phyloP scores from a whole-genome alignment of 1,284 basidiomycete genomes.

The Trametes hirsuta region DNA sequence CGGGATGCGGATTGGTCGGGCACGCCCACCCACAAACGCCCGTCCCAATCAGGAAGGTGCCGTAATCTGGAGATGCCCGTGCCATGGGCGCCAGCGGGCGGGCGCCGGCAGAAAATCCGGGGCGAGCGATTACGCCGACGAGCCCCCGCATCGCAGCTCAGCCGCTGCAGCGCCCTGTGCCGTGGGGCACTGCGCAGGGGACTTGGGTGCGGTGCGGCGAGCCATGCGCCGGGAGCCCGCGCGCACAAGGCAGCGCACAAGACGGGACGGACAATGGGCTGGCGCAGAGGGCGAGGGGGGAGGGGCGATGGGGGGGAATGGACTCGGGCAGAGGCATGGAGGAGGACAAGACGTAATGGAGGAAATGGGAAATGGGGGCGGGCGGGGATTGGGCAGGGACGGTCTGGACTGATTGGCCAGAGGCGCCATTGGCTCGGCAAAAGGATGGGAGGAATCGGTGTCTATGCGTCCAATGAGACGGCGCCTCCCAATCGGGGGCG shows the following conservation, averaged over 20 bases:
- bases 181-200: conserved; percentile 5
- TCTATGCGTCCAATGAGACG: conserved; percentile 28
- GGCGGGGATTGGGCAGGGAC: conserved; percentile 15
- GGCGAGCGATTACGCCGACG: conserved; percentile 22
- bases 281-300: not conserved
- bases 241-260: not conserved
- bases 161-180: not conserved
- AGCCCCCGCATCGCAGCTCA: conserved; percentile 4
- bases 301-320: conserved; percentile 7
- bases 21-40: not conserved
- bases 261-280: not conserved
- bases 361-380: conserved; percentile 5
- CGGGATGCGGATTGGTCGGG: conserved; percentile 16
- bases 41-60: conserved; percentile 14
- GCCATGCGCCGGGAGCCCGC: not conserved
- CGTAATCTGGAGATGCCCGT: conserved; percentile 20
- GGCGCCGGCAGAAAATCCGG: conserved; percentile 25
- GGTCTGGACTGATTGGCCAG: conserved; percentile 24
- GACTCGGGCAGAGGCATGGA: conserved; percentile 2
- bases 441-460: conserved; percentile 27
- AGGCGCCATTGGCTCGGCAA: conserved; percentile 25
- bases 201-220: not conserved
- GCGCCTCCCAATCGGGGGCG: conserved; percentile 20
- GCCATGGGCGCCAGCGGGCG: conserved; percentile 7
- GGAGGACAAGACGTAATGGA: conserved; percentile 19